Conservation (phyloP, 164 flowering plant genomes). For the Tetracentron sinense region DNA sequence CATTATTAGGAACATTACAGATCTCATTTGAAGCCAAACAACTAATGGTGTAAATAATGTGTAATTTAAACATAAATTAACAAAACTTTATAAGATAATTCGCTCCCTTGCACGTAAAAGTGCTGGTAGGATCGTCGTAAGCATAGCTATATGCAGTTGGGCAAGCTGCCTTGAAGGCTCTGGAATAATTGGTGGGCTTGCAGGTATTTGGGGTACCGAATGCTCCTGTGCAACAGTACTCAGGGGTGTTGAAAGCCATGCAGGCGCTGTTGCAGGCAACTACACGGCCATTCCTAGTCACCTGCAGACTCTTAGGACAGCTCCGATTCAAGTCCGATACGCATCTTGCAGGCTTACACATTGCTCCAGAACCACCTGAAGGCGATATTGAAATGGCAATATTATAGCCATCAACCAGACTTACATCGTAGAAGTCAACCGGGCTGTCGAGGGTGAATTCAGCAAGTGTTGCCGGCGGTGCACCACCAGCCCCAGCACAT, state of each 20-base stretch:
- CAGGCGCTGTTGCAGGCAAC: slow-evolving; percentile 41
- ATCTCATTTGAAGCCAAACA: neutral
- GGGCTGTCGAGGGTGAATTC: slow-evolving; percentile 37
- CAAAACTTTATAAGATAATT: slow-evolving; percentile 29
- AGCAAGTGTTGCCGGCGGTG: slow-evolving; percentile 39
- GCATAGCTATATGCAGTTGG: slow-evolving; percentile 46
- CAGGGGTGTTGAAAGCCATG: slow-evolving; percentile 21
- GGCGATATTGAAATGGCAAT: slow-evolving; percentile 21
- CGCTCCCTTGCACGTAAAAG: slow-evolving; percentile 27
- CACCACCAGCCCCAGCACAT: slow-evolving; percentile 41
- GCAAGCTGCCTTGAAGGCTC: slow-evolving; percentile 30
- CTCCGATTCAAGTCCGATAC: slow-evolving; percentile 25
- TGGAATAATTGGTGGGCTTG: slow-evolving; percentile 35
- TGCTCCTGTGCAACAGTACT: slow-evolving; percentile 40
- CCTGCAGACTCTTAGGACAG: slow-evolving; percentile 38
- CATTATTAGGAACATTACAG: neutral
- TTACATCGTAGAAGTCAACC: slow-evolving; percentile 41
- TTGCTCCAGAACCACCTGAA: slow-evolving; percentile 22
- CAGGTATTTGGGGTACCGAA: slow-evolving; percentile 31
- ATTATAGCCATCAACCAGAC: slow-evolving; percentile 54
- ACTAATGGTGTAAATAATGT: neutral
- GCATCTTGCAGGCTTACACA: slow-evolving; percentile 36
- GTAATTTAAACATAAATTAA: neutral
- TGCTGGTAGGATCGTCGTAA: slow-evolving; percentile 37
- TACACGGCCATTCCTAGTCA: slow-evolving; percentile 18